These are phyloP conservation scores for Nitzschia sp. DNA, from an alignment of 108 stramenopile species.

Conservation along the genomic window DNA sequence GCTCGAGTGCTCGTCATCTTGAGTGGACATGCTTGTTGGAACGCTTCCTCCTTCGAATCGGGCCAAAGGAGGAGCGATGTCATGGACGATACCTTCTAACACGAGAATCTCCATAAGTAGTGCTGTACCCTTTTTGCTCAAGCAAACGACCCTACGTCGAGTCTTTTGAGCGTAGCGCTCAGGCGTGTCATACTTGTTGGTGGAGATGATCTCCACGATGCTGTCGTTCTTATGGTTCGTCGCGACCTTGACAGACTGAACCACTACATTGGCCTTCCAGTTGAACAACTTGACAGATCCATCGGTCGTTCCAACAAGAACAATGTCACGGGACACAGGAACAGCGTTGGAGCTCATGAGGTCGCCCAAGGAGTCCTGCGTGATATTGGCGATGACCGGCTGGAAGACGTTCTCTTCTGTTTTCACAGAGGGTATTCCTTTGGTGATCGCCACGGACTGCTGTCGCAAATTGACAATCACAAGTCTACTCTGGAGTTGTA, in stretches of 20 bases:
- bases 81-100: conserved; percentile 25
- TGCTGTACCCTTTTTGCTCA: conserved; percentile 59
- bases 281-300: conserved; percentile 62
- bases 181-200: conserved; percentile 33
- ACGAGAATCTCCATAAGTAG: conserved; percentile 56
- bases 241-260: conserved; percentile 48
- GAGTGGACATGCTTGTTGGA: conserved; percentile 18
- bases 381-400: conserved; percentile 15
- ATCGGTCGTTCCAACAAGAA: conserved; percentile 62
- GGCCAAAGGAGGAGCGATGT: conserved; percentile 46
- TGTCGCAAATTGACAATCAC: conserved; percentile 28
- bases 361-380: background rate
- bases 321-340: conserved; percentile 24
- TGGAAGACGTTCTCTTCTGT: conserved; percentile 3
- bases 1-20: conserved; percentile 11
- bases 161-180: conserved; percentile 1
- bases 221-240: conserved; percentile 48
- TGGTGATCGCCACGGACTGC: background rate
- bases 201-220: conserved; percentile 47
- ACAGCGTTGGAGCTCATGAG: conserved; percentile 32
- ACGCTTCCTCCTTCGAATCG: conserved; percentile 50
- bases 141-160: conserved; percentile 38
- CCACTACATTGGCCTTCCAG: conserved; percentile 34
- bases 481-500: conserved; percentile 33
- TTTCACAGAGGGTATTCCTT: background rate